Base-by-base conservation (phyloP, 2,329 filamentous ascomycete genomes). In the Stromatinia cepivora region DNA sequence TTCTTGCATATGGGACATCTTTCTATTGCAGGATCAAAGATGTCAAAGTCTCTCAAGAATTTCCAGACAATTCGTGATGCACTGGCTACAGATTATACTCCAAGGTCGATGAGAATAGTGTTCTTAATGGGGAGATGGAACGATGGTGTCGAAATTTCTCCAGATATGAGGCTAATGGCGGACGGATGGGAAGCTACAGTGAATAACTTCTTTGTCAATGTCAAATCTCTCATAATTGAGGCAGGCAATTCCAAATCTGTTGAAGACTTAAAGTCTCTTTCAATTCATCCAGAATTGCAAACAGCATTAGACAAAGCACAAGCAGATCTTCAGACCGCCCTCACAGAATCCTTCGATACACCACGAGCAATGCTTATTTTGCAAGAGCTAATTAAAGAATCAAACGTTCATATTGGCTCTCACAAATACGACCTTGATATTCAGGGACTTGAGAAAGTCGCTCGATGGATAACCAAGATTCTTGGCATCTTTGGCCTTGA, bases 1-100 rank as follows among this genome's bases (percentile, higher is more conserved):
- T 98, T 97, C 81, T 78, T 97, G 22, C 94, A 97, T 78, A 97
- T 96, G 90, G 94, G 94, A 0, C 94, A 98, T 78, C 81, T 97
- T 61, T 91, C 89, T 8, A 97, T 98, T 69, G 88, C 90, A 36
- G 94, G 94, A 0, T 92, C 90, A 31, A 98, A 98, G 80, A 98
- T 98, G 94, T 94, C 91, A 69, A 98, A 98, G 80, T 93, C 89
- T 22, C 81, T 98, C 69, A 97, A 98, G 83, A 98, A 97, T 79
- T 97, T 97, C 80, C 93, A 93, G 53, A 97, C 94, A 0, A 97
- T 98, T 72, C 87, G 92, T 42, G 92, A 96, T 78, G 93, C 94
- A 0, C 82, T 98, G 10, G 81, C 81, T 15, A 85, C 82, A 7
- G 84, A 81, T 15, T 97, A 92, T 84, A 95, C 92, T 0, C 84